Conservation (phyloP, 2,329 filamentous ascomycete genomes). For the Trichoderma sp. region DNA sequence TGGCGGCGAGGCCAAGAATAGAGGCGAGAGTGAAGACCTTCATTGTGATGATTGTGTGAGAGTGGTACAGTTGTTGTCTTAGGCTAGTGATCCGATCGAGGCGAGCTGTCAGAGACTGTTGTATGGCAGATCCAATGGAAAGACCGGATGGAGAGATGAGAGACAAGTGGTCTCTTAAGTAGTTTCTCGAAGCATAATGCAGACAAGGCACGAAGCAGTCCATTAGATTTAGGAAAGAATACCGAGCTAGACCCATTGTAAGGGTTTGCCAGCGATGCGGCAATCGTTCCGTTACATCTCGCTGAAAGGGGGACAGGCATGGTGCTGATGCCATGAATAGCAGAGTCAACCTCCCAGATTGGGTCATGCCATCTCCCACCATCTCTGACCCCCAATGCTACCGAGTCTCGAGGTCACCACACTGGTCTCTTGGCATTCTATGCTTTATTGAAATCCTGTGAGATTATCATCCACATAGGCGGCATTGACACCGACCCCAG, state of each 20-base stretch:
- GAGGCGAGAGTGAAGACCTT: conserved; percentile 19
- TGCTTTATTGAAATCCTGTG: neutral
- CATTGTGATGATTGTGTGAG: neutral
- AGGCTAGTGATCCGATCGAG: rapidly evolving
- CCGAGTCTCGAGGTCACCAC: neutral
- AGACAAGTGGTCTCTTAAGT: neutral
- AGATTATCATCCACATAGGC: no score
- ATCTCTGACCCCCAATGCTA: neutral
- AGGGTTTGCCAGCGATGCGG: neutral
- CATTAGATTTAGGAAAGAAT: neutral
- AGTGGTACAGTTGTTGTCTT: neutral
- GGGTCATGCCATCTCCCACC: neutral
- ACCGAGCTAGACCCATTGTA: neutral
- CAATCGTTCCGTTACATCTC: neutral
- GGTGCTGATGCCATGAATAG: neutral
- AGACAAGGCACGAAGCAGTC: neutral
- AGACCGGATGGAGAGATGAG: neutral
- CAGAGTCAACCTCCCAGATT: neutral
- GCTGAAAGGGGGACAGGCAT: neutral
- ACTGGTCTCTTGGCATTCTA: neutral
- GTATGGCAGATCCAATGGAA: neutral
- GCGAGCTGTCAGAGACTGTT: neutral
- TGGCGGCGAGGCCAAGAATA: conserved; percentile 14
- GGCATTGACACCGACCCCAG: neutral
- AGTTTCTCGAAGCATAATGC: neutral